Evolutionary conservation across 257 asterid genomes (phyloP), one percentile per base, ranked within the genome.

Genomic region (Ligustrum vulgare): DNA sequence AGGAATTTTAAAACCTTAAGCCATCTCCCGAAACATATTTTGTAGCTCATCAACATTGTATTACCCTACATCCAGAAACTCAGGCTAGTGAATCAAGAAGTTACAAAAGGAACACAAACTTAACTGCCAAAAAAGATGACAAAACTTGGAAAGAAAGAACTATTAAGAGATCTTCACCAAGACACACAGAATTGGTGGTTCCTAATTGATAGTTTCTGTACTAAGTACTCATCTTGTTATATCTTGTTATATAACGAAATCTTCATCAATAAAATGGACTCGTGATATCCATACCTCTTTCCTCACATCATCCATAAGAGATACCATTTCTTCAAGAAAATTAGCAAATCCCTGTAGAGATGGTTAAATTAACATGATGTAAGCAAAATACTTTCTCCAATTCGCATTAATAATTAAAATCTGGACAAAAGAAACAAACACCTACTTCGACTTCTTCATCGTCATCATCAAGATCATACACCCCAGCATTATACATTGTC

Each of bases 11-110:
- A 87, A 93, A 31, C 88, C 91, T 76, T 77, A 77, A 4, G 93
- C 88, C 97, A 94, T 89, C 58, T 92, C 95, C 88, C 88, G 87
- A 47, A 92, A 90, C 96, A 89, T 88, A 67, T 69, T 72, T 51
- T 88, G 98, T 5, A 94, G 79, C 70, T 94, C 97, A 67, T 86
- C 84, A 72, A 86, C 16, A 65, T 88, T 88, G 75, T 82, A 86
- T 84, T 88, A 0, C 79, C 84, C 98, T 94, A 91, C 58, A 68
- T 7, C 20, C 45, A 39, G 45, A 9, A 39, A 39, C 45, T 2
- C 2, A 3, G 37, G 8, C n/a, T 35, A 35, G 37, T 35, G 37
- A 35, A 6, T 35, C 37, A 35, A 28, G 31, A 28, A 28, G 31
- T 28, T 28, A 28, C 31, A 28, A 28, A 28, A 28, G 31, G 31